phyloP scores from a whole-genome alignment of 192 early-diverging fungal genomes.

The Paraglomus brasilianum region DNA sequence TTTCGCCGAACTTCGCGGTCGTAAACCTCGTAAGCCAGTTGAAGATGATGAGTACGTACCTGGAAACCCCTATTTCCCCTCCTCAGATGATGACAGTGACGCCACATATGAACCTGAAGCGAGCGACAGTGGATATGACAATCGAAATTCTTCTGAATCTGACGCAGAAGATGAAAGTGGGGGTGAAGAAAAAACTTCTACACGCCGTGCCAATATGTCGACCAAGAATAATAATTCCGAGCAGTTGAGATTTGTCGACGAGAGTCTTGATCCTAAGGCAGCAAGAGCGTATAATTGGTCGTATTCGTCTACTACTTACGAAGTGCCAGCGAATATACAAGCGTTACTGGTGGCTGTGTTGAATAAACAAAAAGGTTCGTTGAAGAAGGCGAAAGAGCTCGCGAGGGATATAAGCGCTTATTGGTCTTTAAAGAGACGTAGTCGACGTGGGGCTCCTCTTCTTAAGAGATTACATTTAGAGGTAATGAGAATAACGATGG shows the following conservation, averaged over 20 bases:
- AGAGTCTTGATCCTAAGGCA: slow-evolving; percentile 40
- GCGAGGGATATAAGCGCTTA: slow-evolving; percentile 78
- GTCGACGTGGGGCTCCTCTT: slow-evolving; percentile 88
- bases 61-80: background rate
- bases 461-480: slow-evolving; percentile 95
- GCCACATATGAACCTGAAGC: slow-evolving; percentile 42
- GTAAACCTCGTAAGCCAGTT: slow-evolving; percentile 30
- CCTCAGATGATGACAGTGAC: slow-evolving; percentile 34
- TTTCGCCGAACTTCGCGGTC: too few species aligned
- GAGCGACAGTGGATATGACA: slow-evolving; percentile 28
- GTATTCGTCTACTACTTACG: slow-evolving; percentile 57
- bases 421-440: slow-evolving; percentile 92
- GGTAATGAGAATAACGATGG: slow-evolving; percentile 40
- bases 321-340: slow-evolving; percentile 64
- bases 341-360: slow-evolving; percentile 48
- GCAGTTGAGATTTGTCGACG: too few species aligned
- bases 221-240: too few species aligned
- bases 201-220: too few species aligned
- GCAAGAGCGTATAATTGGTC: slow-evolving; percentile 61
- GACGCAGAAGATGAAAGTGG: slow-evolving; percentile 29
- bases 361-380: slow-evolving; percentile 36
- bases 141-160: background rate
- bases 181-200: background rate
- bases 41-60: slow-evolving; percentile 35
- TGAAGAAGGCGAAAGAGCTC: slow-evolving; percentile 53